Percentiles rank a stretch among this genome's conserved stretches.
These are phyloP conservation scores for Microsporum ferrugineum DNA, from an alignment of 2,329 filamentous ascomycete species.

Conservation along the genomic window DNA sequence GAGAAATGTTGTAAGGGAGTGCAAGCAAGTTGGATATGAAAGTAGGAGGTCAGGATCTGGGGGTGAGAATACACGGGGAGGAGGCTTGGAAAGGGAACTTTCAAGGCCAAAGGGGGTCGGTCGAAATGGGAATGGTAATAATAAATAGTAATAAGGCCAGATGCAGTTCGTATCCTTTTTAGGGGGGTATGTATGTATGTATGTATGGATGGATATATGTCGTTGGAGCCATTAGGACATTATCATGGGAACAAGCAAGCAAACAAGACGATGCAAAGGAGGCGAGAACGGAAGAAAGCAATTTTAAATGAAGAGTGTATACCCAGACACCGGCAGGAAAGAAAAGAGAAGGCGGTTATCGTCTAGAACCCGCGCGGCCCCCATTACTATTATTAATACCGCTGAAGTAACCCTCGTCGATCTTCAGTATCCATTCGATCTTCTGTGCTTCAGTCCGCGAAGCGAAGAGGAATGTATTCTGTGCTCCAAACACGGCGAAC, in stretches of 20 bases:
- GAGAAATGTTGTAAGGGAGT: background rate
- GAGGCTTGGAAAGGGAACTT: background rate
- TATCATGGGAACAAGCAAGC: background rate
- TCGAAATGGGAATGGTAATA: background rate
- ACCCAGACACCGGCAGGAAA: background rate
- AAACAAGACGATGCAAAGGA: background rate
- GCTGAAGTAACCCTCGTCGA: conserved; percentile 68
- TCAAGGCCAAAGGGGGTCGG: background rate
- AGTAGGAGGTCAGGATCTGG: background rate
- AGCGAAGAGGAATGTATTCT: conserved; percentile 92
- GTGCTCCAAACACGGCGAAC: conserved; percentile 86
- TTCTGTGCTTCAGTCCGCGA: conserved; percentile 82
- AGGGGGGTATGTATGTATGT: background rate
- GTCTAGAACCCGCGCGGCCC: background rate
- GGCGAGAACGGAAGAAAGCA: background rate
- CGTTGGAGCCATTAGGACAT: conserved; percentile 2
- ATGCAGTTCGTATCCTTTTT: conserved; percentile 2
- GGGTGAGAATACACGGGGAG: background rate
- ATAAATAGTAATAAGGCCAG: background rate
- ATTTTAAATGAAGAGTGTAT: background rate
- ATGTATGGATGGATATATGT: background rate
- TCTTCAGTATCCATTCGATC: conserved; percentile 90
- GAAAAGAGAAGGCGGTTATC: background rate
- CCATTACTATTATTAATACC: background rate
- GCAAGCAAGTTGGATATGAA: background rate